phyloP scores from a whole-genome alignment of 2,329 filamentous ascomycete species.

The Cyphellophora attinorum region DNA sequence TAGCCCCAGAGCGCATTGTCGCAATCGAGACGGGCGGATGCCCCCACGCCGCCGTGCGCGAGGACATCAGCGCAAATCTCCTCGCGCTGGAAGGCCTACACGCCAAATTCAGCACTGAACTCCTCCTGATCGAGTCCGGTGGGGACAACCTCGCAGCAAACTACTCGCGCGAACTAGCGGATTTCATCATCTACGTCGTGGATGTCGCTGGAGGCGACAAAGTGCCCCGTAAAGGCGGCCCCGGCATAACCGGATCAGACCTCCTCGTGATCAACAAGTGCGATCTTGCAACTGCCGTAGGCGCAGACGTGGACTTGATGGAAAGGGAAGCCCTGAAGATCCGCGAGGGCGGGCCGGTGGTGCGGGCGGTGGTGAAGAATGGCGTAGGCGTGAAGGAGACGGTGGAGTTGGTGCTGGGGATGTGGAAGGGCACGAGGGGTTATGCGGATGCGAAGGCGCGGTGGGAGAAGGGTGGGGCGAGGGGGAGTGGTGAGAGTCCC shows the following conservation, averaged over 20 bases:
- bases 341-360: slow-evolving; percentile 86
- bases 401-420: slow-evolving; percentile 76
- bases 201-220: slow-evolving; percentile 96
- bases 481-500: slow-evolving; percentile 20
- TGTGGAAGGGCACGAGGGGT: slow-evolving; percentile 86
- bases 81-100: slow-evolving; percentile 86
- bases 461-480: slow-evolving; percentile 31
- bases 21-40: slow-evolving; percentile 98
- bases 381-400: slow-evolving; percentile 77
- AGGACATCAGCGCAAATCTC: slow-evolving; percentile 92
- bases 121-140: slow-evolving; percentile 89
- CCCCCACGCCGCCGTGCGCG: slow-evolving; percentile 90
- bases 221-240: slow-evolving; percentile 89
- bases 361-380: slow-evolving; percentile 97
- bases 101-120: slow-evolving; percentile 64
- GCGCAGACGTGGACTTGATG: slow-evolving; percentile 87
- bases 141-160: slow-evolving; percentile 97
- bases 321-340: slow-evolving; percentile 90
- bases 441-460: slow-evolving; percentile 33
- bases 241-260: slow-evolving; percentile 94
- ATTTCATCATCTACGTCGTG: slow-evolving; percentile 98
- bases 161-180: slow-evolving; percentile 87
- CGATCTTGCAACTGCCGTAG: slow-evolving; percentile 80
- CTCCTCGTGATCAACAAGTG: slow-evolving; percentile 95
- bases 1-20: slow-evolving; percentile 73